phyloP scores from a whole-genome alignment of 192 early-diverging fungal species.

The Powellomyces hirtus region DNA sequence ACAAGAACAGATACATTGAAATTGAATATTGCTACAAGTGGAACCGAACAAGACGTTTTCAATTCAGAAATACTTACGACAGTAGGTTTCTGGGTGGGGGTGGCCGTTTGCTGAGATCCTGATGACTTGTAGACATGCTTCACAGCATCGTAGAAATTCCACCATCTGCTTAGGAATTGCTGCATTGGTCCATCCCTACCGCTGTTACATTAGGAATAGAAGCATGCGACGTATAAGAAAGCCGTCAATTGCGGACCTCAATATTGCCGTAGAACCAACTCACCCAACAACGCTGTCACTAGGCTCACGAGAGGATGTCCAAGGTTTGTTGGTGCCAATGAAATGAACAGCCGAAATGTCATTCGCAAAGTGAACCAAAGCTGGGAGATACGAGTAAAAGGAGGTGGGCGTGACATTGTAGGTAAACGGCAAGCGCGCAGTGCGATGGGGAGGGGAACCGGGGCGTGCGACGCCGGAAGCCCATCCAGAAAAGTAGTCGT shows the following conservation, averaged over 20 bases:
- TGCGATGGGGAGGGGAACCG: slow-evolving; percentile 29
- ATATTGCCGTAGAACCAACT: too few species aligned
- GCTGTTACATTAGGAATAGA: too few species aligned
- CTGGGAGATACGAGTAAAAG: slow-evolving; percentile 80
- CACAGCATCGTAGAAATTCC: slow-evolving; percentile 24
- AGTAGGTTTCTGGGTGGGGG: too few species aligned
- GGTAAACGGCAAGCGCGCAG: slow-evolving; percentile 77
- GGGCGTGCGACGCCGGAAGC: slow-evolving; percentile 31
- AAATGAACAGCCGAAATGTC: slow-evolving; percentile 84
- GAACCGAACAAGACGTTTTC: too few species aligned
- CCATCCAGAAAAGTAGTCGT: slow-evolving; percentile 84
- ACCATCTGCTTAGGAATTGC: slow-evolving; percentile 16
- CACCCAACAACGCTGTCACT: too few species aligned
- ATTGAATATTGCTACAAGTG: too few species aligned
- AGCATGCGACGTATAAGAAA: too few species aligned
- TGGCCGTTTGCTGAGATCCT: too few species aligned
- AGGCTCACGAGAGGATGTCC: too few species aligned
- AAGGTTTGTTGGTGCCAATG: slow-evolving; percentile 86
- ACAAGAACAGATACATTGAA: not conserved
- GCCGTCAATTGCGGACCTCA: too few species aligned
- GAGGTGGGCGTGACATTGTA: slow-evolving; percentile 86
- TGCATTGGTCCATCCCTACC: slow-evolving; percentile 7
- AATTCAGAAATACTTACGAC: too few species aligned
- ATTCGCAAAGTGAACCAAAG: slow-evolving; percentile 69
- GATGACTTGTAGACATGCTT: slow-evolving; percentile 23